Evolutionary conservation across 371 early-diverging fungal species (phyloP), one percentile per base, ranked within the genome.

Genomic region (Nematocida ironsii): DNA sequence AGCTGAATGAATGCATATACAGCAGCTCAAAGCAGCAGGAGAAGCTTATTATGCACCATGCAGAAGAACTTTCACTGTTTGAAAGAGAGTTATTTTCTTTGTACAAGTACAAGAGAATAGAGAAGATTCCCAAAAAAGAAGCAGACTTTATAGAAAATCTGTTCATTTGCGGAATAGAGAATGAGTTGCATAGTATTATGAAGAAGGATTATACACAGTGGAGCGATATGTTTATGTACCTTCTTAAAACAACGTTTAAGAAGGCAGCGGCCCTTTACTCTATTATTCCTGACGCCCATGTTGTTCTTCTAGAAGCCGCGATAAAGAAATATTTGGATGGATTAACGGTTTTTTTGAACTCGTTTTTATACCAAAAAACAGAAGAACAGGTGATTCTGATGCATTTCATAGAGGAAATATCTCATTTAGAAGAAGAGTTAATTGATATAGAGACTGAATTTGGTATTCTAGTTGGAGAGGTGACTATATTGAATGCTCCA

Each of bases 11-110:
- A 72, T 42, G 83, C 27, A 45, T 62, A 33, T 72, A 71, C 25
- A 27, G 44, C 39, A 44, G 68, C 16, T 84, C 83, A 18, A 64
- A 67, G 54, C 87, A 87, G 68, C 84, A 85, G 73, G 78, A 84
- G 45, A 67, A 75, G 27, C 61, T 88, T 5, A 58, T 84, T 9
- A 20, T 84, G 33, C 81, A 87, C 74, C 86, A 86, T 80, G 66
- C 68, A 16, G 42, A 27, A 33, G 72, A 84, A 66, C 62, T 82
- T 50, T 27, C 45, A 6, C 55, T 45, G 23, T 88, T 83, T 62
- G 48, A 27, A 39, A 68, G 73, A 44, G 67, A 73, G 18, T 56
- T 88, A 3, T 7, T 47, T 4, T 42, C 64, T 13, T 33, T 40
- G 25, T 85, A 84, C 62, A 54, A 27, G n/a, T 68, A 60, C 61